Evolutionary conservation across 768 basidiomycete genomes (phyloP), one percentile per base, ranked within the genome.

Genomic region (Mycena alexandri): DNA sequence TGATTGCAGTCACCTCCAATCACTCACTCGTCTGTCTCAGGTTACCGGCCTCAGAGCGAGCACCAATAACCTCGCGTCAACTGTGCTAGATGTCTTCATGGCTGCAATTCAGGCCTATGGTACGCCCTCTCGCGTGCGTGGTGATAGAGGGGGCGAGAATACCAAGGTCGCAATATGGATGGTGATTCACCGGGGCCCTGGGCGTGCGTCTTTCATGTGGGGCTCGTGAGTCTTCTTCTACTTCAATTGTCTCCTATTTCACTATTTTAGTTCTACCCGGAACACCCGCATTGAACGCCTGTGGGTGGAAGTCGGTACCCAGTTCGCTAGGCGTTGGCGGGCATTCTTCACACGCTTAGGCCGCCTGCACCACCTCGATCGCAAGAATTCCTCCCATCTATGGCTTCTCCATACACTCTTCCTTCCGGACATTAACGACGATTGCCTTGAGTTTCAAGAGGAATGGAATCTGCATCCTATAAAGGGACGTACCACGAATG

Each of bases 381-480:
- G 57, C 1, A 59, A 59, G 24, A 36, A 59, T 29, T 46, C 57
- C 7, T 19, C 44, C 22, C 57, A 59, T 22, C 22, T 59, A 10
- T 59, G 57, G 57, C 44, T 59, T 9, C 24, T 59, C 4, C 57
- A 59, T n/a, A 13, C n/a, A 22, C 67, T 82, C 1, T 82, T 81
- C 61, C 68, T 81, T 2, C 29, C 61, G 2, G 52, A 55, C 3
- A 70, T 81, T 19, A 77, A 81, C 36, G 25, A 59, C 0, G 77
- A 81, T 46, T 80, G 77, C 43, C 0, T 46, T 0, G 42, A 56
- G 5, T 80, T 81, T 60, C 73, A 69, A 17, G 12, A 65, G 8
- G 72, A 78, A 11, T 81, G 79, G 78, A 81, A 81, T 57, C 25
- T 69, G n/a, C 78, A 81, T 58, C 72, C 76, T 0, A 73, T 81